Evolutionary conservation across 75 land plant genomes (phyloP), one percentile per base, ranked within the genome.

Genomic region (Isoetes taiwanensis): DNA sequence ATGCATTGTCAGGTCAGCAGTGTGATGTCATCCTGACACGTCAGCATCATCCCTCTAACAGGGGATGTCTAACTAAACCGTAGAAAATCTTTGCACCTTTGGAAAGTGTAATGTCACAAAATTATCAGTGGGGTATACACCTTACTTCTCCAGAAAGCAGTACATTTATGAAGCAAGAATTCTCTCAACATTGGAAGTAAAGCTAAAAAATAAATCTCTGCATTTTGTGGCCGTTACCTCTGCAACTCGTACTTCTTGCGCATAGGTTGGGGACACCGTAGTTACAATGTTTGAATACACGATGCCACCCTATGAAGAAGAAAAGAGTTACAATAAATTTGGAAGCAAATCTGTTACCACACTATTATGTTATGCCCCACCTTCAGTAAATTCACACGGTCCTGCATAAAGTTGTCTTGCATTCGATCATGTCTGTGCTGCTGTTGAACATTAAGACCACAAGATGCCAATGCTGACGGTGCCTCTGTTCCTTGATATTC

Each of bases 241-340:
- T 60, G 80, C 37, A 35, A 71, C 57, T 38, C 78, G 77, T 31
- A 83, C 97, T 63, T 90, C 97, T 61, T 83, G 78, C 19, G 97
- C 97, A 80, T 90, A 90, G 31, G 88, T 80, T 32, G 97, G 97
- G 33, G 97, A 90, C 0, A 90, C 97, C 28, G 97, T 90, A 34
- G 97, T 86, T 20, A 90, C 94, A 62, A 90, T 76, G 61, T 90
- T 90, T 43, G 97, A 90, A 69, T 79, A 90, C 32, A 90, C 94
- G 70, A 90, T 58, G 43, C 72, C 97, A 48, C 97, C 97, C 97
- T 90, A 66, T 26, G 30, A 31, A 64, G 4, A 11, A 39, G 30
- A 38, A 1, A 34, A 2, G n/a, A 37, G 21, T 27, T 23, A 34
- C 32, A 29, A 37, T 20, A 62, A 14, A 19, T 10, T 24, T 72